Conservation (phyloP, 768 basidiomycete genomes). For the Kwoniella dejecticola region DNA sequence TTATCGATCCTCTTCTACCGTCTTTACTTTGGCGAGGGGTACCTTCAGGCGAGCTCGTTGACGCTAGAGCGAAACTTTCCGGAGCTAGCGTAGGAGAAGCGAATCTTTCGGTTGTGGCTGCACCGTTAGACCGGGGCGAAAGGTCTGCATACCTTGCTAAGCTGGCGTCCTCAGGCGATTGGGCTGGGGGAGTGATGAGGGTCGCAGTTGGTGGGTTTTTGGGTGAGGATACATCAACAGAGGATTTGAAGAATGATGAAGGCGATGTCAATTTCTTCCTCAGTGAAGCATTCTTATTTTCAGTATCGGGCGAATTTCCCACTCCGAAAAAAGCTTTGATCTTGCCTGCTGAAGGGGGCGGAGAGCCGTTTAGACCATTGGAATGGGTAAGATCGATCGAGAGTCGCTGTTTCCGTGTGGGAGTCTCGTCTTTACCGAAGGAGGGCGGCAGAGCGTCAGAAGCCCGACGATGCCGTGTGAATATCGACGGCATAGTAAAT, state of each 20-base stretch:
- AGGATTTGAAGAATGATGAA: slow-evolving; percentile 26
- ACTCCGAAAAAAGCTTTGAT: slow-evolving; percentile 34
- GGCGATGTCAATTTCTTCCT: slow-evolving; percentile 26
- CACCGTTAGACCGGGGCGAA: slow-evolving; percentile 14
- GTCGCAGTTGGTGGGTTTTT: neutral
- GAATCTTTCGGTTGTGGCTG: slow-evolving; percentile 4
- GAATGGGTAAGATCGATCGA: slow-evolving; percentile 17
- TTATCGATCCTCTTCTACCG: slow-evolving; percentile 17
- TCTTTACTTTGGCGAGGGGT: slow-evolving; percentile 5
- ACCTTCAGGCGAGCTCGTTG: slow-evolving; percentile 35
- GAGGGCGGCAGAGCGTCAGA: slow-evolving; percentile 26
- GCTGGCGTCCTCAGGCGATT: slow-evolving; percentile 3
- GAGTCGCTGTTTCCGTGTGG: slow-evolving; percentile 19
- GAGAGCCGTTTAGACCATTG: neutral
- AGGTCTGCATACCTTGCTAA: slow-evolving; percentile 25
- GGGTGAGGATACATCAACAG: slow-evolving; percentile 4
- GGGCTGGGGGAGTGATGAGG: neutral
- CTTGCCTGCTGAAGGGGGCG: slow-evolving; percentile 23
- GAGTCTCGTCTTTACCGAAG: neutral
- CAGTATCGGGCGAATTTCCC: slow-evolving; percentile 13
- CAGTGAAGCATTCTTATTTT: slow-evolving; percentile 15
- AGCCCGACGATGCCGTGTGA: slow-evolving; percentile 30
- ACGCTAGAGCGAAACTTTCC: slow-evolving; percentile 32
- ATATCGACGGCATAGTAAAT: slow-evolving; percentile 41
- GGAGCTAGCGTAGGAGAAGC: slow-evolving; percentile 32